Base-by-base conservation (phyloP, 2,329 filamentous ascomycete genomes). In the Diaporthe velutina region DNA sequence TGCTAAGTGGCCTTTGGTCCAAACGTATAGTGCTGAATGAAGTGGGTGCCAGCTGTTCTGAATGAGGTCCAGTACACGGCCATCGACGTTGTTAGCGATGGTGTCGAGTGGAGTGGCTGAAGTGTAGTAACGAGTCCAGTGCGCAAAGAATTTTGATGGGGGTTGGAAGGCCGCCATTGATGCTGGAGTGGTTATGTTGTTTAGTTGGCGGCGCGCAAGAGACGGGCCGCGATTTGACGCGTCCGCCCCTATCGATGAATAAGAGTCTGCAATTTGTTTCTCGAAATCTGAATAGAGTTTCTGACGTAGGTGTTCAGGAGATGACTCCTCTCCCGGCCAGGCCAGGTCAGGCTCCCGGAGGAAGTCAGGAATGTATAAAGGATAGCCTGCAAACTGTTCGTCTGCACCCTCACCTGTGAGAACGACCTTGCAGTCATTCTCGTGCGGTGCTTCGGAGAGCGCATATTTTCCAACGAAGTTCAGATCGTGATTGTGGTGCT, bases 331-430 rank as follows among this genome's bases (percentile, higher is more conserved):
- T 25, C 81, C 76, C 0, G 80, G 78, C 80, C 80, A 82, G n/a
- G 84, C 76, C 10, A 66, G 68, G 76, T 91, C 89, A 1, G 84
- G 78, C 77, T 90, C 89, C 15, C 84, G 83, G 2, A 91, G 82
- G 70, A 84, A 85, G 70, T 90, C 88, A 0, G 84, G 80, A 0
- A 84, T 78, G 72, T 87, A 87, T 61, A 83, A 81, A 0, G 83
- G 80, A 76, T 91, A 91, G 40, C 89, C 89, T 2, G 82, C 85
- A 78, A 91, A 90, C 68, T 86, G 83, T 81, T 90, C 89, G 75
- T 90, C 89, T 12, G 87, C 81, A 6, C 88, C 88, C 77, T 89
- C 87, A 30, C 85, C 85, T 0, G 88, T 90, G 5, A 91, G 80
- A 3, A 91, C 85, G 6, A 90, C 89, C 74, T 89, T 89, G 79